These are phyloP conservation scores for Coniella vitis DNA, from an alignment of 2,329 filamentous ascomycete species.

Conservation along the genomic window DNA sequence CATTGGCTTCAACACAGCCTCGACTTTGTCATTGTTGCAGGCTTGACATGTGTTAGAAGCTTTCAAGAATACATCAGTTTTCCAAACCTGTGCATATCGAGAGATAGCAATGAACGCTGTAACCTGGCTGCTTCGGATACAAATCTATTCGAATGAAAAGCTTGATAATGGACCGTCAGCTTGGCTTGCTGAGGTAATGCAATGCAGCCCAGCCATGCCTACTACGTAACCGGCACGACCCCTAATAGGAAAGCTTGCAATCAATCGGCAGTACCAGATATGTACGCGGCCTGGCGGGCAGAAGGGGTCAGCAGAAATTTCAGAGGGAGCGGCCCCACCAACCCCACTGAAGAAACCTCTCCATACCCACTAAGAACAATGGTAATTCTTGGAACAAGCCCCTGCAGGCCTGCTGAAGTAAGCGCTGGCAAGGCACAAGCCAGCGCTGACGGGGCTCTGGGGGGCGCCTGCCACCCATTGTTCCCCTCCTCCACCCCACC, in stretches of 20 bases:
- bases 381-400: neutral
- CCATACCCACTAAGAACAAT: neutral
- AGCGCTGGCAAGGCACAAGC: neutral
- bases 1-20: conserved; percentile 13
- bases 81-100: too few relatives aligned
- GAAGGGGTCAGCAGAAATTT: conserved; percentile 12
- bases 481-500: conserved; percentile 4
- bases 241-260: neutral
- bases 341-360: conserved; percentile 6
- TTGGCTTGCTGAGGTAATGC: neutral
- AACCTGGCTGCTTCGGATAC: too few relatives aligned
- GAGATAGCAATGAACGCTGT: too few relatives aligned
- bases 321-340: conserved; percentile 2
- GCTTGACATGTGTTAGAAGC: neutral
- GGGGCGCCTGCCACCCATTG: neutral
- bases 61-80: too few relatives aligned
- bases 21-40: neutral
- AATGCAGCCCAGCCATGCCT: neutral
- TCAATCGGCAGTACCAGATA: neutral
- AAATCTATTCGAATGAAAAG: too few relatives aligned
- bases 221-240: neutral
- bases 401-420: neutral
- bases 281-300: too few relatives aligned
- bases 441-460: neutral
- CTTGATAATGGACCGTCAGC: neutral